Conservation (phyloP, 768 basidiomycete genomes). For the Phaeotremella skinneri region DNA sequence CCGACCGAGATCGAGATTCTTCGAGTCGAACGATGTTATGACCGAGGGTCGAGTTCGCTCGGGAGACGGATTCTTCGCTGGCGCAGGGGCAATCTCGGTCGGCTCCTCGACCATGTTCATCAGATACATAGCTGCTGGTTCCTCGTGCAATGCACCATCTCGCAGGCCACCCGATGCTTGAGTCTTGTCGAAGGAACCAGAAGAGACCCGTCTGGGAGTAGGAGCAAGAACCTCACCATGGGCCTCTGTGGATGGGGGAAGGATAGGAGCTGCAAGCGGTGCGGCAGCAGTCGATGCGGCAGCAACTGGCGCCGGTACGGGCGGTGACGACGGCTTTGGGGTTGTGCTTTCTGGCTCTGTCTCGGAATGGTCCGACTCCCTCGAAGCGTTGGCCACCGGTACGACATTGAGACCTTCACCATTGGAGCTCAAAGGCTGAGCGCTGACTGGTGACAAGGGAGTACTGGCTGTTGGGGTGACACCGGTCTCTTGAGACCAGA, state of each 20-base stretch:
- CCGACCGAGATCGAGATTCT: constrained; percentile 32
- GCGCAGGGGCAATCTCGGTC: not conserved
- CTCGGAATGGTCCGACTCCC: too few relatives aligned
- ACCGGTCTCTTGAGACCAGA: constrained; percentile 39
- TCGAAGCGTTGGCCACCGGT: too few relatives aligned
- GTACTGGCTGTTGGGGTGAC: constrained; percentile 18
- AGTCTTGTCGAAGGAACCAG: constrained; percentile 19
- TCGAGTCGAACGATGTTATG: constrained; percentile 26
- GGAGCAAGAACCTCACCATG: constrained; percentile 28
- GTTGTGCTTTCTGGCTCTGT: not conserved
- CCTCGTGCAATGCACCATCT: constrained; percentile 24
- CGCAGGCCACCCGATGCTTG: constrained; percentile 13
- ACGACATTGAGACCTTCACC: not conserved
- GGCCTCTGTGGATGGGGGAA: constrained; percentile 5
- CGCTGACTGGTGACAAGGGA: constrained; percentile 9
- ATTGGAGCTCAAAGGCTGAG: constrained; percentile 10
- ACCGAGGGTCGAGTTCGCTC: constrained; percentile 31
- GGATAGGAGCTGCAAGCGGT: not conserved
- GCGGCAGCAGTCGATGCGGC: not conserved
- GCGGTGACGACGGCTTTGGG: not conserved
- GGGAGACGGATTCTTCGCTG: constrained; percentile 8
- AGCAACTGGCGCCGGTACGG: not conserved
- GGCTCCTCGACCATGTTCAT: constrained; percentile 43
- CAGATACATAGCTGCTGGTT: constrained; percentile 46
- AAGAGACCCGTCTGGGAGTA: constrained; percentile 33